Conservation (phyloP, 768 basidiomycete genomes). For the Rhodotorula graminis region DNA sequence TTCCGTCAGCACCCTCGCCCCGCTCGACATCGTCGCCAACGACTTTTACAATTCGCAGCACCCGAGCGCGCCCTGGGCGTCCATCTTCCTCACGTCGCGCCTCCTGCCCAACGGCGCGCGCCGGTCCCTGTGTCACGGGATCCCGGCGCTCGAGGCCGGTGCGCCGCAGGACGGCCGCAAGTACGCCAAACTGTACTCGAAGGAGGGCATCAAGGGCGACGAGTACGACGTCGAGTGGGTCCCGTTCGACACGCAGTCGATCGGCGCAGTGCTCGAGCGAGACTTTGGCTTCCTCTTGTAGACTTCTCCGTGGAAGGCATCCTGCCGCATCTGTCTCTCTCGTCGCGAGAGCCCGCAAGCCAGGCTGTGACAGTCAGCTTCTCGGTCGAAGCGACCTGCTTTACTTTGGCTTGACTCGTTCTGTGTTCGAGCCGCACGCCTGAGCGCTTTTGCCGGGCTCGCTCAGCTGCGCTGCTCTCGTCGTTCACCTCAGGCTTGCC, state of each 20-base stretch:
- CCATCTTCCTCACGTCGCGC: constrained; percentile 19
- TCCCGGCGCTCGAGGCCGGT: constrained; percentile 16
- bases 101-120: constrained; percentile 25
- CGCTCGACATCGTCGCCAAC: constrained; percentile 7
- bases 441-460: no score
- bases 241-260: constrained; percentile 15
- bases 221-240: constrained; percentile 30
- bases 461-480: no score
- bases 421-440: no score
- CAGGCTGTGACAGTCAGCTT: no score
- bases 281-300: constrained; percentile 16
- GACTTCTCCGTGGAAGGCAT: no score
- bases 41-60: background rate
- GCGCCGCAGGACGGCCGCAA: constrained; percentile 19
- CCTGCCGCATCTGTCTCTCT: no score
- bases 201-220: constrained; percentile 23
- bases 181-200: constrained; percentile 33
- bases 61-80: constrained; percentile 5
- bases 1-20: constrained; percentile 2
- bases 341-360: no score
- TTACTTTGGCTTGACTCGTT: no score
- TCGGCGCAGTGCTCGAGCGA: constrained; percentile 9
- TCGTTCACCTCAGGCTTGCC: no score
- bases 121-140: constrained; percentile 21
- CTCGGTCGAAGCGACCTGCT: no score